Conservation (phyloP, 805 yeast genomes). For the Sungouiozyma intestinalis region DNA sequence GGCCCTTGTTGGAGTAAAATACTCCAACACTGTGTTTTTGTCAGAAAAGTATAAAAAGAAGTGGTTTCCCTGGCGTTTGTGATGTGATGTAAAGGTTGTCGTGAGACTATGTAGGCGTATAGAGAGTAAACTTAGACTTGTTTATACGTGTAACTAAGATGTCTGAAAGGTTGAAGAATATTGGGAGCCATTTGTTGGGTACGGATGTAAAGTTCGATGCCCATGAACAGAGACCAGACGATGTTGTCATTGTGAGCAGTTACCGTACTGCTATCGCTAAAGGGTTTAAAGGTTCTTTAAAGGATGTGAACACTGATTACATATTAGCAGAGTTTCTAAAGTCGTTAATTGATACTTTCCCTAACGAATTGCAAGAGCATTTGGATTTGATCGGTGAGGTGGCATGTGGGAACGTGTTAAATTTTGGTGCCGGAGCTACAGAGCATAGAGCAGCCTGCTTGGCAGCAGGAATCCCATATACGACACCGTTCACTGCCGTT, state of each 20-base stretch:
- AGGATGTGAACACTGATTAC: slow-evolving; percentile 75
- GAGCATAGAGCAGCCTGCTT: slow-evolving; percentile 89
- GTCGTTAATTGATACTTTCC: slow-evolving; percentile 46
- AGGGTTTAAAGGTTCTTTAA: slow-evolving; percentile 80
- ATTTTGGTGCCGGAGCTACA: slow-evolving; percentile 88
- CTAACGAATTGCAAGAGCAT: slow-evolving; percentile 33
- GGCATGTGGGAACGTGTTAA: slow-evolving; percentile 83
- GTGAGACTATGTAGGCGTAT: neutral
- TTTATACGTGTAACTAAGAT: too few species aligned
- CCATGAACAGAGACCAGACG: slow-evolving; percentile 55
- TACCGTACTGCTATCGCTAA: slow-evolving; percentile 83
- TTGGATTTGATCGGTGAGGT: slow-evolving; percentile 68
- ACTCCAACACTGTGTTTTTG: neutral
- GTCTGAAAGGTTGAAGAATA: slow-evolving; percentile 24
- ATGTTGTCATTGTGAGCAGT: slow-evolving; percentile 84
- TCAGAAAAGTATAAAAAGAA: neutral
- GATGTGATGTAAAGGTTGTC: neutral
- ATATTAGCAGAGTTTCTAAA: slow-evolving; percentile 54
- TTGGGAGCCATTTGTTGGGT: slow-evolving; percentile 20
- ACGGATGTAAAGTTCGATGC: slow-evolving; percentile 1
- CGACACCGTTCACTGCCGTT: slow-evolving; percentile 68
- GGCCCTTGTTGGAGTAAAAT: neutral
- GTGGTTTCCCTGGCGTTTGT: neutral
- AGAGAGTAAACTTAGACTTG: too few species aligned
- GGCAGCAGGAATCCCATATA: slow-evolving; percentile 82